phyloP scores from a whole-genome alignment of 805 yeast genomes.

The Ogataea nitratoaversa region DNA sequence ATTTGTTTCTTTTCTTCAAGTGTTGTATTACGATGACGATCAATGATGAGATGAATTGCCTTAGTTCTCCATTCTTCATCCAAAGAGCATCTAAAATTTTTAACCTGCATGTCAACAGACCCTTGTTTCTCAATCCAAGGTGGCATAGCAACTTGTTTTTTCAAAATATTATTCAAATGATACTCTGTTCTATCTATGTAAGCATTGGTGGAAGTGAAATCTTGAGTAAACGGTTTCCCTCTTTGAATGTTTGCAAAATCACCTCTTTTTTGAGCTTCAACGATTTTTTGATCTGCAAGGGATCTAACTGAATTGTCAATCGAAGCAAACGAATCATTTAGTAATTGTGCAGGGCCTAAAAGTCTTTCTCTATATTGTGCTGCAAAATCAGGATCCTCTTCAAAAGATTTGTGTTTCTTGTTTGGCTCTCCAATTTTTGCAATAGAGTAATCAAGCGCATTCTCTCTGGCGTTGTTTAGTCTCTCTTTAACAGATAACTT shows the following conservation, averaged over 20 bases:
- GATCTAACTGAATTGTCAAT: constrained; percentile 54
- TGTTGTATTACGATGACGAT: constrained; percentile 19
- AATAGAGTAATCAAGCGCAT: constrained; percentile 58
- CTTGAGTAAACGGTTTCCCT: constrained; percentile 52
- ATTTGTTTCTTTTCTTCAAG: constrained; percentile 14
- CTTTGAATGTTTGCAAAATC: constrained; percentile 60
- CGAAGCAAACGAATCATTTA: constrained; percentile 37
- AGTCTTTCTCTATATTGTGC: constrained; percentile 63
- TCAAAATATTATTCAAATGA: constrained; percentile 72
- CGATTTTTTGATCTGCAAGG: constrained; percentile 71
- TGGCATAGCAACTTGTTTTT: constrained; percentile 73
- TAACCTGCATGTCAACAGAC: constrained; percentile 46
- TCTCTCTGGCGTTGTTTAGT: constrained; percentile 58
- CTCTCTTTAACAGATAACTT: constrained; percentile 33
- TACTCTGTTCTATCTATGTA: constrained; percentile 68
- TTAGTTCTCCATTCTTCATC: constrained; percentile 36
- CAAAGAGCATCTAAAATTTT: constrained; percentile 42
- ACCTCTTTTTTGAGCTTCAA: constrained; percentile 69
- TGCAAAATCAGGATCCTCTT: constrained; percentile 46
- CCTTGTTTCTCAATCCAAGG: constrained; percentile 88
- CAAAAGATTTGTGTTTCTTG: constrained; percentile 12
- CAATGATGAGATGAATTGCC: constrained; percentile 29
- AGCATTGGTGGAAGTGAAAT: constrained; percentile 41
- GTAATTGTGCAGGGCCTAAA: constrained; percentile 50
- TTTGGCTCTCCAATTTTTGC: constrained; percentile 34